Conservation (phyloP, 306 rosid genomes). For the Begonia fuchsioides region DNA sequence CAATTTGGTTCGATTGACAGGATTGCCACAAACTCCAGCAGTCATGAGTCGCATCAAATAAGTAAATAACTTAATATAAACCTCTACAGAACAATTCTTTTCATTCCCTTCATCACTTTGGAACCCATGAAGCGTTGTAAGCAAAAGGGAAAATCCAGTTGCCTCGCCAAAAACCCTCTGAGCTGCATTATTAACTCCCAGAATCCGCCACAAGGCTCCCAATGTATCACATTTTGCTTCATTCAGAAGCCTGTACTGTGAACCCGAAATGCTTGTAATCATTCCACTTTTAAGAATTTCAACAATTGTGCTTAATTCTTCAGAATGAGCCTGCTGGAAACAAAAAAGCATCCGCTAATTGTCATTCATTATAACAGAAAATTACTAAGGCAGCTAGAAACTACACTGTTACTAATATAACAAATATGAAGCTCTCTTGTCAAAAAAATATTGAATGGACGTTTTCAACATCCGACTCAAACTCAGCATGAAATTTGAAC, state of each 20-base stretch:
- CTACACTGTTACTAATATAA: no score
- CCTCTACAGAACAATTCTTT: slow-evolving; percentile 43
- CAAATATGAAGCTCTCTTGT: no score
- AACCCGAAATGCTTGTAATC: slow-evolving; percentile 70
- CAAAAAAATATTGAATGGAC: no score
- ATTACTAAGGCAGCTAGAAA: no score
- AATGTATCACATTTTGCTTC: slow-evolving; percentile 91
- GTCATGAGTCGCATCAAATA: slow-evolving; percentile 70
- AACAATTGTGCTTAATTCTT: slow-evolving; percentile 75
- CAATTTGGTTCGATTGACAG: slow-evolving; percentile 70
- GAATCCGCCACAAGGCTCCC: slow-evolving; percentile 84
- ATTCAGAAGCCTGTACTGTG: slow-evolving; percentile 63
- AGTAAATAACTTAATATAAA: slow-evolving; percentile 45
- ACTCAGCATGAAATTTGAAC: no score
- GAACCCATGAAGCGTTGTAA: slow-evolving; percentile 87
- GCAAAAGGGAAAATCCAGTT: slow-evolving; percentile 96
- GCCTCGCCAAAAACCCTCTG: slow-evolving; percentile 91
- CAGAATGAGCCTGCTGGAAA: slow-evolving; percentile 72
- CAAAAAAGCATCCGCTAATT: neutral
- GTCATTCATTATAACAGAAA: no score
- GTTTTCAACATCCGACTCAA: no score
- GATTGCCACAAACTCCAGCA: slow-evolving; percentile 68
- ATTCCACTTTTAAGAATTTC: slow-evolving; percentile 96
- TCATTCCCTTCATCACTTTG: slow-evolving; percentile 49
- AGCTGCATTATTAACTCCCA: slow-evolving; percentile 69